Conservation (phyloP, 1,284 basidiomycete genomes). For the Cutaneotrichosporon spelunceum region DNA sequence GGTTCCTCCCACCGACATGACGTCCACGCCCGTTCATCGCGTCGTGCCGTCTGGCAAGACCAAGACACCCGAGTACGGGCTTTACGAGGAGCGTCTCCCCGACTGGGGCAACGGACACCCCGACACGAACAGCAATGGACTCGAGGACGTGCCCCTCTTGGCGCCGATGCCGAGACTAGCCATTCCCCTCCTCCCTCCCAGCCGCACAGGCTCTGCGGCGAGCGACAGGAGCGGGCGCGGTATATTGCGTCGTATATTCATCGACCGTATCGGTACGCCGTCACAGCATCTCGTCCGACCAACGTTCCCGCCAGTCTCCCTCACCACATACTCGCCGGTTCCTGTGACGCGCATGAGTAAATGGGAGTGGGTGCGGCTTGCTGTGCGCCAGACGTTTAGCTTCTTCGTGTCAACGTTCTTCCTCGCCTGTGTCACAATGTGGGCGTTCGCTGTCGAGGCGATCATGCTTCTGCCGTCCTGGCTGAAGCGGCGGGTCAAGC, state of each 20-base stretch:
- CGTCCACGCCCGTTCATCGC: slow-evolving; percentile 4
- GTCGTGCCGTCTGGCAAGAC: background rate
- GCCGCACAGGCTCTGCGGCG: slow-evolving; percentile 35
- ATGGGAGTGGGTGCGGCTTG: slow-evolving; percentile 46
- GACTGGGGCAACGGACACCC: background rate
- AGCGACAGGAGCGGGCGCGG: slow-evolving; percentile 32
- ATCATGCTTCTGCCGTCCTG: slow-evolving; percentile 38
- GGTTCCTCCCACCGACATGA: background rate
- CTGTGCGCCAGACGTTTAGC: slow-evolving; percentile 54
- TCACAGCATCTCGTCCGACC: slow-evolving; percentile 49
- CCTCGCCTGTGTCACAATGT: slow-evolving; percentile 52
- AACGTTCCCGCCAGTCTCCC: slow-evolving; percentile 50
- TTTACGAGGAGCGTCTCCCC: slow-evolving; percentile 22
- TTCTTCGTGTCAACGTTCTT: slow-evolving; percentile 57
- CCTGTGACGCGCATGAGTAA: slow-evolving; percentile 38
- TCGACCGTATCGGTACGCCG: slow-evolving; percentile 47
- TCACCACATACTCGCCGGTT: slow-evolving; percentile 46
- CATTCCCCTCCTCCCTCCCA: slow-evolving; percentile 17
- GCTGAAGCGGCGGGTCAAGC: slow-evolving; percentile 27
- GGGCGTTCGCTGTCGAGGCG: slow-evolving; percentile 49
- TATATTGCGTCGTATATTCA: slow-evolving; percentile 48
- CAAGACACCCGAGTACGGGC: slow-evolving; percentile 38
- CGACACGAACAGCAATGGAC: background rate
- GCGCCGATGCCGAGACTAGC: slow-evolving; percentile 28
- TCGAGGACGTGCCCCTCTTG: slow-evolving; percentile 29